A percentile compares a stretch with the other conserved stretches of the same genome.
Conservation (phyloP, 495 filamentous ascomycete species). For the Neurospora pannonica region DNA sequence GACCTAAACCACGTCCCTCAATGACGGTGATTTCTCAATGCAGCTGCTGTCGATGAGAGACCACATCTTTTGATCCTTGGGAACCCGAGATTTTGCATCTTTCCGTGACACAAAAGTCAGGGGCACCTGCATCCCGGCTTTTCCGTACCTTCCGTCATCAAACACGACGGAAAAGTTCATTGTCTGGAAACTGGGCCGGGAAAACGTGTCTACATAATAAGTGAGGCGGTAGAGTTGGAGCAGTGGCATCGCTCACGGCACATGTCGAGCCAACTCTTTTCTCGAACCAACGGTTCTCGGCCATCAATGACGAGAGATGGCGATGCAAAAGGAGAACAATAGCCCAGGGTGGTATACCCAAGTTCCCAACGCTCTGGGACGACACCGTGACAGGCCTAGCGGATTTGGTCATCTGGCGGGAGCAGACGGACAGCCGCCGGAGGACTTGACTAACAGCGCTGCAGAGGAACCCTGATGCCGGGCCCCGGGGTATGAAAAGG, state of each 20-base stretch:
- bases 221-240: not conserved
- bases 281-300: not conserved
- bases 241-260: not conserved
- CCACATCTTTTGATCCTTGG: not conserved
- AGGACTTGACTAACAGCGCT: not conserved
- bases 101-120: not conserved
- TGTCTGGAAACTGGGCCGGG: not conserved
- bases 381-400: not conserved
- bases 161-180: not conserved
- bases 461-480: not conserved
- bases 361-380: not conserved
- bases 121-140: not conserved
- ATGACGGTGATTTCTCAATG: not conserved
- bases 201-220: not conserved
- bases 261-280: not conserved
- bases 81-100: not conserved
- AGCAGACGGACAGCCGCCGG: not conserved
- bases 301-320: not conserved
- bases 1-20: not conserved
- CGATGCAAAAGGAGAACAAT: not conserved
- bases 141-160: not conserved
- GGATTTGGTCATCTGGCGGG: not conserved
- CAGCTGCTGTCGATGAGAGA: not conserved
- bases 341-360: not conserved
- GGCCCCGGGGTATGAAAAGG: not conserved